phyloP scores from a whole-genome alignment of 2,329 filamentous ascomycete genomes.

The Neospermospora avenae region DNA sequence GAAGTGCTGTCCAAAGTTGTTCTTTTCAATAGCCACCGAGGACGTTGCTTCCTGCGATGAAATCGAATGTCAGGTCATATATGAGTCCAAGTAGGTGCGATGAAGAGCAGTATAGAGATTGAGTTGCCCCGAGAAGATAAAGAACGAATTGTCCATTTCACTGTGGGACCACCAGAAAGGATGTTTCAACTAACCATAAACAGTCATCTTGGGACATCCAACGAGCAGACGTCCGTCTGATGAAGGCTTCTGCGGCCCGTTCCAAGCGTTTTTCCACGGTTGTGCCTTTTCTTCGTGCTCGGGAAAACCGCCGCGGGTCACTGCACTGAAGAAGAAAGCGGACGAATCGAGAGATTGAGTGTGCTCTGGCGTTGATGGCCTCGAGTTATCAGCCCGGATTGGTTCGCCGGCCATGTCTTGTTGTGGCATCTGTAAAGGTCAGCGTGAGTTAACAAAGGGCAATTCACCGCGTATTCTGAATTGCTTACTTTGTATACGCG shows the following conservation, averaged over 20 bases:
- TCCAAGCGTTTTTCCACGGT: background rate
- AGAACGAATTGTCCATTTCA: too few relatives aligned
- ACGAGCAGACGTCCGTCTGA: conserved; percentile 3
- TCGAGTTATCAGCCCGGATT: background rate
- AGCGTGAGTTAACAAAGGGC: too few relatives aligned
- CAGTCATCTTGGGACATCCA: background rate
- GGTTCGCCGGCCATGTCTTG: too few relatives aligned
- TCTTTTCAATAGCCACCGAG: background rate
- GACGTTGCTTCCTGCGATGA: background rate
- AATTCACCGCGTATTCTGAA: too few relatives aligned
- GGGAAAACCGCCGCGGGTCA: background rate
- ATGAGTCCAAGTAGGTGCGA: too few relatives aligned
- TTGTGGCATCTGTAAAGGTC: too few relatives aligned
- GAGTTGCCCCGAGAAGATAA: too few relatives aligned
- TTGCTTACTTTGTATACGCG: too few relatives aligned
- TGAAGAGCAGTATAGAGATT: too few relatives aligned
- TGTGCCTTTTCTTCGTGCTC: background rate
- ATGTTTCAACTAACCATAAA: conserved; percentile 9
- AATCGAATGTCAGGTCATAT: too few relatives aligned
- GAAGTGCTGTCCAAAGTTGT: too few relatives aligned
- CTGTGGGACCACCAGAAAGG: too few relatives aligned
- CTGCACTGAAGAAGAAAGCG: background rate
- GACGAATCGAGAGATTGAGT: background rate
- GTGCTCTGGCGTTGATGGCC: background rate
- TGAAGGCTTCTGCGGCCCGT: background rate